Percentiles rank a stretch among this genome's conserved stretches.
Conservation (phyloP, 768 basidiomycete genomes). For the Trametes gibbosa region DNA sequence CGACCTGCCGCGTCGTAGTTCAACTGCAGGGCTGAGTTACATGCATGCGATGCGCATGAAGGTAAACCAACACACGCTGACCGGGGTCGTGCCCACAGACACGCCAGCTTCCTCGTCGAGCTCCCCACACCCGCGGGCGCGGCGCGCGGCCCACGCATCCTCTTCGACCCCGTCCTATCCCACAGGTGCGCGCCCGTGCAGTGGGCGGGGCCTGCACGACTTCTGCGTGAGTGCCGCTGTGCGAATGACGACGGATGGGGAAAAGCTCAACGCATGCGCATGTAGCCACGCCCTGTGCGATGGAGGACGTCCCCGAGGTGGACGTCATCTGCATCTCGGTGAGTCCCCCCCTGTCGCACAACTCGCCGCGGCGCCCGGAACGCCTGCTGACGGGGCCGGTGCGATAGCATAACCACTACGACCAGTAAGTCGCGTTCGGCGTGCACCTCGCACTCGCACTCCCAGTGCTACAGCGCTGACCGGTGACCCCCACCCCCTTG, state of each 20-base stretch:
- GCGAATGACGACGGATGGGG: constrained; percentile 12
- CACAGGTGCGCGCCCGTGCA: constrained; percentile 35
- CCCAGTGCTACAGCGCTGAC: too few relatives aligned
- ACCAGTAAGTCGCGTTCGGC: constrained; percentile 26
- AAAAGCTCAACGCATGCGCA: not conserved
- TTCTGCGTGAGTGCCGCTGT: constrained; percentile 30
- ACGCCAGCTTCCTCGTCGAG: constrained; percentile 35
- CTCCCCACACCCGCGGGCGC: constrained; percentile 34
- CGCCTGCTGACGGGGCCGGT: too few relatives aligned
- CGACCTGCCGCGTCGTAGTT: too few relatives aligned
- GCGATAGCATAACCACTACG: constrained; percentile 39
- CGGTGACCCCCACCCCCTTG: too few relatives aligned
- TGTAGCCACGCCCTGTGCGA: constrained; percentile 35
- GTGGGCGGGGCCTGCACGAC: constrained; percentile 32
- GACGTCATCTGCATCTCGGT: constrained; percentile 50
- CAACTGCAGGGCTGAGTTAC: not conserved
- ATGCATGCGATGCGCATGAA: constrained; percentile 32
- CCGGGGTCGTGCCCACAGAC: too few relatives aligned
- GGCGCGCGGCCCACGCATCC: constrained; percentile 35
- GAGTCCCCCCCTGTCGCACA: constrained; percentile 16
- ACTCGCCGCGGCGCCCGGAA: too few relatives aligned
- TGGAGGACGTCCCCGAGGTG: constrained; percentile 45
- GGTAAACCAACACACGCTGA: too few relatives aligned
- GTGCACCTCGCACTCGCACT: not conserved
- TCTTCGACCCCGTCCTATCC: constrained; percentile 39